Percentiles rank a stretch among this genome's conserved stretches.
phyloP scores from a whole-genome alignment of 2,329 filamentous ascomycete genomes.

The Calonectria pseudoreteaudii region DNA sequence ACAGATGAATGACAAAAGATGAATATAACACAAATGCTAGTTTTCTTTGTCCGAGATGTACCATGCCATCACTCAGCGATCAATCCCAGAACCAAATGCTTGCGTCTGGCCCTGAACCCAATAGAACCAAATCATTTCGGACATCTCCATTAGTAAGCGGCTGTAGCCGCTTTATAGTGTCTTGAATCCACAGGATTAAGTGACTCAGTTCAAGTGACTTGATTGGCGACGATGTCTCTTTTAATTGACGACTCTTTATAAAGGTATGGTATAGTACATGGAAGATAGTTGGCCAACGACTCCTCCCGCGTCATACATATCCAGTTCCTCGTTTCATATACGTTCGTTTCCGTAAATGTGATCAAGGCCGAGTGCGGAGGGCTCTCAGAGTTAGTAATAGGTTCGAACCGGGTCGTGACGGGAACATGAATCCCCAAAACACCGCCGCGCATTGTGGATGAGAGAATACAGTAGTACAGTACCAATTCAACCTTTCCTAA shows the following conservation, averaged over 20 bases:
- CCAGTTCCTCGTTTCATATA: conserved; percentile 23
- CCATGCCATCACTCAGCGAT: background rate
- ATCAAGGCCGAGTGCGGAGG: conserved; percentile 29
- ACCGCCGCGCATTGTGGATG: conserved; percentile 17
- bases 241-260: conserved; percentile 24
- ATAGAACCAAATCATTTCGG: background rate
- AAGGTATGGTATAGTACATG: conserved; percentile 28
- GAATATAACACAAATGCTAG: too few relatives aligned
- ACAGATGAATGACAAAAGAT: background rate
- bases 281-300: conserved; percentile 22
- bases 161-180: background rate
- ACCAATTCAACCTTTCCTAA: conserved; percentile 27
- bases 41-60: background rate
- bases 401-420: conserved; percentile 26
- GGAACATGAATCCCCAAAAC: conserved; percentile 21
- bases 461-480: conserved; percentile 20
- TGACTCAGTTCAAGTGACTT: background rate
- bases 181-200: background rate
- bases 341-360: conserved; percentile 11
- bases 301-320: conserved; percentile 22
- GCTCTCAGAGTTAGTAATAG: conserved; percentile 14
- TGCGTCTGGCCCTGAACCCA: background rate
- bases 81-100: background rate
- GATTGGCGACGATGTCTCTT: conserved; percentile 26
- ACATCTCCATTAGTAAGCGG: background rate